Evolutionary conservation across 129 eudicot genomes (phyloP), one percentile per base, ranked within the genome.

Genomic region (Saussurea involucrata): DNA sequence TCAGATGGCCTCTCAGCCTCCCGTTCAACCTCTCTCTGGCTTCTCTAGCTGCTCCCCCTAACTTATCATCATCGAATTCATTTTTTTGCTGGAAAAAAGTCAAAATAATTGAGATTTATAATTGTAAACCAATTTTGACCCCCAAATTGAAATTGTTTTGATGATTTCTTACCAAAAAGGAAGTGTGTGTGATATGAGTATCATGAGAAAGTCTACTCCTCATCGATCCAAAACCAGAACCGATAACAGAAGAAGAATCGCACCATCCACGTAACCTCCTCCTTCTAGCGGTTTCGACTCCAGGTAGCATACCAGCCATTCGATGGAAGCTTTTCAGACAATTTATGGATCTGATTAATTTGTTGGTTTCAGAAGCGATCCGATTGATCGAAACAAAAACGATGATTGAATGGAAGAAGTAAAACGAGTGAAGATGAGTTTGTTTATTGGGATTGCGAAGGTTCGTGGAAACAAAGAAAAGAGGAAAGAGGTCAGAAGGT

Each of bases 221-320:
- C 0, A 53, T 17, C 24, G 72, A 82, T 46, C 72, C 88, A 37
- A 78, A 78, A 33, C 75, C 75, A 12, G 67, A 75, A 34, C 49
- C 33, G 49, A 44, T 42, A 3, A 27, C 17, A 12, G 76, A 66
- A 13, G 83, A 55, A 1, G 73, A 77, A 40, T 83, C 86, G 8
- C 63, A 40, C 83, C 80, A 67, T 6, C 76, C 80, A 29, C 70
- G 74, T 49, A 86, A 27, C 64, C 89, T 64, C 46, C 89, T 74
- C 36, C 89, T 75, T 20, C 89, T 63, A 22, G 89, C 89, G 1
- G 72, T 71, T 86, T 86, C 87, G n/a, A 86, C 89, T 57, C 89
- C 89, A 36, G 89, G 89, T 63, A 86, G 80, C 89, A 74, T 86
- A 31, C 89, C 89, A 78, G 89, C 86, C 89, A 86, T 86, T 78